Percentiles rank a stretch among this genome's conserved stretches.
Evolutionary conservation across 129 eudicot species (phyloP).

Genomic region (Centrapalus pauciflorus): DNA sequence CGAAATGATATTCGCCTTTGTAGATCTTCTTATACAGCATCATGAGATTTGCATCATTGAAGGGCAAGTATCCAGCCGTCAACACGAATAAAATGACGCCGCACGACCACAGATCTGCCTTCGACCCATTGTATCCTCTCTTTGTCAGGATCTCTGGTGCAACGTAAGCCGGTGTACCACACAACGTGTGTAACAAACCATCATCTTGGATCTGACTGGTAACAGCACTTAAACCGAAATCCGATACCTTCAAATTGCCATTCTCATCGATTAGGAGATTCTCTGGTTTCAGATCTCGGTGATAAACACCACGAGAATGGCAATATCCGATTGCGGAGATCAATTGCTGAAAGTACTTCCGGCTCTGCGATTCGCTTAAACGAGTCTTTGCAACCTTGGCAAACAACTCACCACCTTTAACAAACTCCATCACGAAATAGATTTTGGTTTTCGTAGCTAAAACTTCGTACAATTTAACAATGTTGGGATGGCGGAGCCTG

Average conservation of each 20-base stretch:
- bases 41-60: conserved; percentile 74
- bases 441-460: conserved; percentile 58
- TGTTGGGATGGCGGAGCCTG: conserved; percentile 49
- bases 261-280: conserved; percentile 68
- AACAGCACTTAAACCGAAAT: conserved; percentile 72
- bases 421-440: conserved; percentile 69
- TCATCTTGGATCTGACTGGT: conserved; percentile 45
- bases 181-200: conserved; percentile 62
- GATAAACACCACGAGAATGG: conserved; percentile 69
- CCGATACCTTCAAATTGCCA: conserved; percentile 62
- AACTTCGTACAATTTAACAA: conserved; percentile 57
- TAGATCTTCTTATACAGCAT: conserved; percentile 66
- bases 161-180: conserved; percentile 86
- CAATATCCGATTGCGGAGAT: conserved; percentile 78
- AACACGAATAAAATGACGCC: conserved; percentile 69
- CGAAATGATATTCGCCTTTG: conserved; percentile 61
- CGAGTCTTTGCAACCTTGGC: conserved; percentile 51
- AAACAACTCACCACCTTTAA: conserved; percentile 78
- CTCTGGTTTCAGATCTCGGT: conserved; percentile 83
- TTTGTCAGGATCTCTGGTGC: conserved; percentile 75
- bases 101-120: conserved; percentile 79
- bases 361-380: conserved; percentile 53
- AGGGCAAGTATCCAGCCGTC: conserved; percentile 66
- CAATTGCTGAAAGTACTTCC: conserved; percentile 69
- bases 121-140: conserved; percentile 68